Percentiles rank a stretch among this genome's conserved stretches.
Evolutionary conservation across 306 rosid genomes (phyloP).

Genomic region (Quercus mongolica): DNA sequence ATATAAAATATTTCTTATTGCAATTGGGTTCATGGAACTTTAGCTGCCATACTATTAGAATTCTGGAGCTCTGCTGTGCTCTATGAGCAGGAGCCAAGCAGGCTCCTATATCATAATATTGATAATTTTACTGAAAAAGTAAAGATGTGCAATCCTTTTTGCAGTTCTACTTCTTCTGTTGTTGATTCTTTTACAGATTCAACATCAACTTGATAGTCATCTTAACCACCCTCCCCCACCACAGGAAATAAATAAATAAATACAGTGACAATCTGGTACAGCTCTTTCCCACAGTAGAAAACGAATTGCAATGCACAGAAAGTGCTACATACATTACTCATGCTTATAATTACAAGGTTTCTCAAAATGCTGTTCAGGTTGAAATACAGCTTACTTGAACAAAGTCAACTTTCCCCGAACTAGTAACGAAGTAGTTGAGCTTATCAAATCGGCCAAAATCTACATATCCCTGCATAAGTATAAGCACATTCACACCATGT

Average conservation of each 20-base stretch:
- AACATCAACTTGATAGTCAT: slow-evolving; percentile 15
- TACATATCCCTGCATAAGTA: slow-evolving; percentile 72
- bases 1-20: not conserved
- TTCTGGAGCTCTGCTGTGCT: slow-evolving; percentile 10
- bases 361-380: not conserved
- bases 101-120: not conserved
- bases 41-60: not conserved
- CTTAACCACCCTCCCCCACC: not conserved
- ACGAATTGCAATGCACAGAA: not conserved
- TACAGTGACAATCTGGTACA: not conserved
- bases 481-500: slow-evolving; percentile 22
- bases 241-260: not conserved
- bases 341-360: not conserved
- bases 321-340: slow-evolving; percentile 1
- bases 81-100: not conserved
- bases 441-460: slow-evolving; percentile 80
- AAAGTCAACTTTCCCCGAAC: slow-evolving; percentile 65
- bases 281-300: not conserved
- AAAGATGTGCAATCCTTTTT: not conserved
- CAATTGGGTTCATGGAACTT: slow-evolving; percentile 6
- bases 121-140: not conserved
- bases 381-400: slow-evolving; percentile 65
- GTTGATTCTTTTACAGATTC: slow-evolving; percentile 7
- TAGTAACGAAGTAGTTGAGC: slow-evolving; percentile 67
- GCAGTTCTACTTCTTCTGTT: not conserved